Evolutionary conservation across 2,329 filamentous ascomycete species (phyloP).

Genomic region (Capronia epimyces): DNA sequence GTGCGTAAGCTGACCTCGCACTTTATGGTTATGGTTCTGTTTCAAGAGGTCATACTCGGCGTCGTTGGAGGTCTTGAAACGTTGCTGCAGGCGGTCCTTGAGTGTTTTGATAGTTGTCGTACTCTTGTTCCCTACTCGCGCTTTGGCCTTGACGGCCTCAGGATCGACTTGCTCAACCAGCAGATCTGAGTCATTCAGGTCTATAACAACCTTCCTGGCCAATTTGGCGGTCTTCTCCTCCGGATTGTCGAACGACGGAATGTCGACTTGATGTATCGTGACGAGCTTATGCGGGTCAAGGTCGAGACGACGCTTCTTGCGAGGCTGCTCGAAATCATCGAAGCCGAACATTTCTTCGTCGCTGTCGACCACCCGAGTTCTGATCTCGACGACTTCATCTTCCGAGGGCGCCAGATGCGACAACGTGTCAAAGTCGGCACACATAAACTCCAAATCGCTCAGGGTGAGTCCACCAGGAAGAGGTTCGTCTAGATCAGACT

Average conservation of each 20-base stretch:
- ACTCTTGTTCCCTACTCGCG: constrained; percentile 34
- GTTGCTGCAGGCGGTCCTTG: constrained; percentile 58
- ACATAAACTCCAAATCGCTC: constrained; percentile 77
- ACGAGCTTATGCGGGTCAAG: constrained; percentile 43
- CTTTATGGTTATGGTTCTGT: constrained; percentile 93
- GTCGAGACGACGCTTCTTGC: constrained; percentile 62
- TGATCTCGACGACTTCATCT: constrained; percentile 31
- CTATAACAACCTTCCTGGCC: constrained; percentile 72
- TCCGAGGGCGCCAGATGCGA: constrained; percentile 46
- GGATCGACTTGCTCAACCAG: constrained; percentile 72
- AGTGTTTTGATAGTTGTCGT: constrained; percentile 55
- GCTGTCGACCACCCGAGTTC: constrained; percentile 26
- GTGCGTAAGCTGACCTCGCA: constrained; percentile 84
- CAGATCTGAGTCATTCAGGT: constrained; percentile 81
- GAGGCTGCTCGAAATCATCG: constrained; percentile 47
- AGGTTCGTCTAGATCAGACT: constrained; percentile 59
- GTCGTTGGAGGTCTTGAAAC: constrained; percentile 96
- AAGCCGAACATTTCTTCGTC: constrained; percentile 57
- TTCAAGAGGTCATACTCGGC: constrained; percentile 93
- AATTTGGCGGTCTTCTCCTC: constrained; percentile 65
- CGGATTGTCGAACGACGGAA: constrained; percentile 75
- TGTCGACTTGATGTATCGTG: constrained; percentile 53
- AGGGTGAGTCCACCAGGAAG: constrained; percentile 64
- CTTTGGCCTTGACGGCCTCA: constrained; percentile 51
- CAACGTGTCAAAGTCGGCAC: constrained; percentile 74